These are phyloP conservation scores for Kwoniella dejecticola DNA, from an alignment of 768 basidiomycete genomes.

Conservation along the genomic window DNA sequence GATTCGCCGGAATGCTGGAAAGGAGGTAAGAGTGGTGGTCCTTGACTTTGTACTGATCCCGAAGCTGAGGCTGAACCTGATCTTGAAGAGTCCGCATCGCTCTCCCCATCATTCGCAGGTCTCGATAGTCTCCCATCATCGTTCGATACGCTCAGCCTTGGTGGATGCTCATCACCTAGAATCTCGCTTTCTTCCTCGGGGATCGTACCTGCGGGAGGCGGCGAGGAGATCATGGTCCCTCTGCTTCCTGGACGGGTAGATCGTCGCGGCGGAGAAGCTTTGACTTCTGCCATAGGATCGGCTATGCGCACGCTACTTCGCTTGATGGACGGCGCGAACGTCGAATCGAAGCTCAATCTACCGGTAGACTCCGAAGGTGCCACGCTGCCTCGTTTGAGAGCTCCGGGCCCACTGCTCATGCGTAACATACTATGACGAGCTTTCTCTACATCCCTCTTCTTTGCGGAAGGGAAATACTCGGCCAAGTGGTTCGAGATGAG, in stretches of 20 bases:
- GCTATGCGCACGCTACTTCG: constrained; percentile 4
- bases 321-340: constrained; percentile 13
- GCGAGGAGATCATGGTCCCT: constrained; percentile 24
- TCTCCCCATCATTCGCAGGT: constrained; percentile 44
- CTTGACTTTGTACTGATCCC: constrained; percentile 25
- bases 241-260: constrained; percentile 29
- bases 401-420: constrained; percentile 54
- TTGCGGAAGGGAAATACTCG: constrained; percentile 92
- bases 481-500: constrained; percentile 91
- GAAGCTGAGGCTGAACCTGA: too few species aligned
- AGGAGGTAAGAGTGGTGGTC: constrained; percentile 52
- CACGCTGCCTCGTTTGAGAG: constrained; percentile 23
- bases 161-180: constrained; percentile 26
- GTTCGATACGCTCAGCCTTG: constrained; percentile 49
- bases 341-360: constrained; percentile 16
- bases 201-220: constrained; percentile 44
- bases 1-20: constrained; percentile 63
- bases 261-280: constrained; percentile 32
- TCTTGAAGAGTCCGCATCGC: constrained; percentile 25
- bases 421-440: constrained; percentile 88
- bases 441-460: constrained; percentile 85
- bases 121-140: constrained; percentile 36
- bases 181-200: constrained; percentile 44
- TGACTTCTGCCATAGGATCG: constrained; percentile 13
- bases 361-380: constrained; percentile 30